A percentile compares a stretch with the other conserved stretches of the same genome.
Conservation (phyloP, 768 basidiomycete genomes). For the Clitopilus passeckerianus region DNA sequence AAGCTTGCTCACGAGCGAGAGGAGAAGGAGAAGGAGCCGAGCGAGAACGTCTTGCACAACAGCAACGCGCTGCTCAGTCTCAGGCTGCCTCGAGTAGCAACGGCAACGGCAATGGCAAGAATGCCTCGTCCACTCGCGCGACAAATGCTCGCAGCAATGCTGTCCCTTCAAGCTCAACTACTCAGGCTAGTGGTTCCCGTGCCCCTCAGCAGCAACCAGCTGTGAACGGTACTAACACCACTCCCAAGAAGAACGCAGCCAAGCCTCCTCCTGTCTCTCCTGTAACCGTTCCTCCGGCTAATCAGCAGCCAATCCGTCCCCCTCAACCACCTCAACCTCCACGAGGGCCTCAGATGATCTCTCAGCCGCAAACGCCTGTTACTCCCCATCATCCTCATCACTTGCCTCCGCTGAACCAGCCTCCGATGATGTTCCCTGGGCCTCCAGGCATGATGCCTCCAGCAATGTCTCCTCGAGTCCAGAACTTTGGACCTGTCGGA, state of each 20-base stretch:
- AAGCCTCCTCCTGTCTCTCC: constrained; percentile 30
- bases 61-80: constrained; percentile 44
- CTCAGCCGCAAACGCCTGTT: constrained; percentile 46
- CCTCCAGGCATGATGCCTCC: constrained; percentile 36
- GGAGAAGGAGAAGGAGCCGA: constrained; percentile 24
- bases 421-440: constrained; percentile 42
- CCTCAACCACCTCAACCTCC: constrained; percentile 19
- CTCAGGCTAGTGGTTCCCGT: constrained; percentile 2
- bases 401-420: constrained; percentile 34
- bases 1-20: constrained; percentile 22
- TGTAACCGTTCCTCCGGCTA: constrained; percentile 20
- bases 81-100: constrained; percentile 9
- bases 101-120: constrained; percentile 22
- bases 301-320: constrained; percentile 24
- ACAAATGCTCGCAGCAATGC: constrained; percentile 44
- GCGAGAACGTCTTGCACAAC: constrained; percentile 29
- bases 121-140: constrained; percentile 39
- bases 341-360: constrained; percentile 29
- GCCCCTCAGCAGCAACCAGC: constrained; percentile 32
- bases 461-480: constrained; percentile 51
- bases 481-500: constrained; percentile 43
- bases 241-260: constrained; percentile 59
- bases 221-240: constrained; percentile 34
- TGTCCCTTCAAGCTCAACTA: constrained; percentile 32
- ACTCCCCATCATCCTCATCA: constrained; percentile 41